Evolutionary conservation across 768 basidiomycete species (phyloP).

Genomic region (Strobilomyces echinocephalus): DNA sequence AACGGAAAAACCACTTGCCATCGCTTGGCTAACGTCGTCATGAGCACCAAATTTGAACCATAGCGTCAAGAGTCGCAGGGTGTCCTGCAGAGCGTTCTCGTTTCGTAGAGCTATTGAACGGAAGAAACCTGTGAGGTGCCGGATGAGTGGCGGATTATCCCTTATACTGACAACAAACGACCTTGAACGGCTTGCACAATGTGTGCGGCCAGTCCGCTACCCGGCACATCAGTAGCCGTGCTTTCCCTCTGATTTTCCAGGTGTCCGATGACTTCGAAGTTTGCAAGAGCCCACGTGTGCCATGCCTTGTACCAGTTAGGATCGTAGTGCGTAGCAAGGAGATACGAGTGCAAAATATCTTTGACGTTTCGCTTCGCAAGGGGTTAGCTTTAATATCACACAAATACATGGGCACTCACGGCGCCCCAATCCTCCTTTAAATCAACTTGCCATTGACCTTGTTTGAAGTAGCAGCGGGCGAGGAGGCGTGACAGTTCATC

Average conservation of each 20-base stretch:
- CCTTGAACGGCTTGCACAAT: constrained; percentile 93
- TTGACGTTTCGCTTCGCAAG: constrained; percentile 64
- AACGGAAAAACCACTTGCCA: constrained; percentile 78
- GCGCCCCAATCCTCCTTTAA: constrained; percentile 74
- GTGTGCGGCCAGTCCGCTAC: constrained; percentile 66
- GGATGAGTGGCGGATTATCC: constrained; percentile 11
- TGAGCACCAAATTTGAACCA: constrained; percentile 98
- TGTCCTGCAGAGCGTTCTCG: constrained; percentile 91
- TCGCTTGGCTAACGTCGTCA: constrained; percentile 84
- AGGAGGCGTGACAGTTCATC: constrained; percentile 76
- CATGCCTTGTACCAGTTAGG: constrained; percentile 98
- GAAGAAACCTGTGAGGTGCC: constrained; percentile 71
- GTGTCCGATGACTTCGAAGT: constrained; percentile 87
- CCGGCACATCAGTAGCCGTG: constrained; percentile 52
- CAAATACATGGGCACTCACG: constrained; percentile 42
- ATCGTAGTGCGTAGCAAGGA: constrained; percentile 85
- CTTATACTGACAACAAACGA: constrained; percentile 21
- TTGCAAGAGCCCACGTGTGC: constrained; percentile 97
- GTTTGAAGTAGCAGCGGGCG: constrained; percentile 96
- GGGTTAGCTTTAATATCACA: constrained; percentile 7
- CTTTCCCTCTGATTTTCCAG: constrained; percentile 64
- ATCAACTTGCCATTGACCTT: constrained; percentile 89
- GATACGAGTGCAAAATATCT: constrained; percentile 81
- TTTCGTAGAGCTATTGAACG: constrained; percentile 87
- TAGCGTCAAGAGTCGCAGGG: constrained; percentile 83